Conservation (phyloP, 495 filamentous ascomycete genomes). For the Lophium mytilinum region DNA sequence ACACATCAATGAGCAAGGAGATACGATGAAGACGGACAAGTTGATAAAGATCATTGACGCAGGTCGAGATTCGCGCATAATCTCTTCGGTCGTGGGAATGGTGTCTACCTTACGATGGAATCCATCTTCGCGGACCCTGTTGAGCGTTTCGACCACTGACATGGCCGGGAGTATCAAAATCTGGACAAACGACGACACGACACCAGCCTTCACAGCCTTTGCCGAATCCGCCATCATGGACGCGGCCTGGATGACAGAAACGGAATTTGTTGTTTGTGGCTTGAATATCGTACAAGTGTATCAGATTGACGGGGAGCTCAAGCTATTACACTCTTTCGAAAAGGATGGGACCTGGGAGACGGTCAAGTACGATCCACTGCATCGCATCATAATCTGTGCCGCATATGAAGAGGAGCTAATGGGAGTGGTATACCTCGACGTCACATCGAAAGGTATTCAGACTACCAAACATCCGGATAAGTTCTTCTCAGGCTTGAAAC, state of each 20-base stretch:
- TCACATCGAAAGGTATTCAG: constrained; percentile 4
- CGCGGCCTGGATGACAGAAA: constrained; percentile 24
- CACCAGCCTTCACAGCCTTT: constrained; percentile 13
- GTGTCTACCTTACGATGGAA: constrained; percentile 20
- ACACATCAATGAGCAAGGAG: constrained; percentile 12
- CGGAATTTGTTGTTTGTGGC: constrained; percentile 25
- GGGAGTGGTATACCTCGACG: constrained; percentile 14
- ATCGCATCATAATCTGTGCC: constrained; percentile 17
- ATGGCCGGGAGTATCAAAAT: constrained; percentile 13
- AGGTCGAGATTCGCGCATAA: constrained; percentile 4
- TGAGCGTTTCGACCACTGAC: constrained; percentile 21
- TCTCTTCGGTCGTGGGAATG: constrained; percentile 15
- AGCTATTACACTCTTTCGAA: background rate
- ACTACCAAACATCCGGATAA: constrained; percentile 12
- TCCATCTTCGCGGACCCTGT: constrained; percentile 1
- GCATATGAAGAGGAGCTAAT: constrained; percentile 16
- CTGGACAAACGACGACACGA: constrained; percentile 16
- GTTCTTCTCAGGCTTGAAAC: constrained; percentile 11
- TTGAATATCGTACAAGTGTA: constrained; percentile 16
- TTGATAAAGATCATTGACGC: constrained; percentile 14
- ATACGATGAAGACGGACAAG: constrained; percentile 15
- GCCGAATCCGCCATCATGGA: constrained; percentile 23
- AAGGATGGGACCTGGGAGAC: constrained; percentile 19
- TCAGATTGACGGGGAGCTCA: constrained; percentile 2
- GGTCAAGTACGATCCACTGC: constrained; percentile 20